Base-by-base conservation (phyloP, 192 early-diverging fungal genomes). In the Mortierella antarctica region DNA sequence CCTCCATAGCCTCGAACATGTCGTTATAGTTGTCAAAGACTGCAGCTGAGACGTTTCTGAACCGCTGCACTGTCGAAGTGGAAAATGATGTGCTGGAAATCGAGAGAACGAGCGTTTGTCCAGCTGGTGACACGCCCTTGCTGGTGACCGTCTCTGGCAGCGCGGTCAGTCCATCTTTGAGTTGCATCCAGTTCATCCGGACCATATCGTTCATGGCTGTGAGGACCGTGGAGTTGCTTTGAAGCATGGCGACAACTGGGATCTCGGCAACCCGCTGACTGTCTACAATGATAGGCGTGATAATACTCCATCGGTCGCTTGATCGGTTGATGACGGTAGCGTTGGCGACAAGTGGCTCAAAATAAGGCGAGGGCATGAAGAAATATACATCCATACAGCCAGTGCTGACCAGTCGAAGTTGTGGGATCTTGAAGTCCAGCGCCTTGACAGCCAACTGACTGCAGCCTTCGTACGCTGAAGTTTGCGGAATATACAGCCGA, bases 1-100 rank as follows among this genome's bases (percentile, higher is more conserved):
- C 7, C 21, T 56, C 65, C 65, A 66, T 66, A n/a, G 65, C 53
- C 42, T 66, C 53, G 4, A 66, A 39, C 53, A 66, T 5, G 11
- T 66, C 65, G 15, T 66, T 54, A 39, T 20, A 46, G 23, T 66
- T 54, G 21, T 20, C 51, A 21, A 66, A 66, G n/a, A 56, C 41
- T 1, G 41, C 13, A 10, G 13, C 21, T 4, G 65, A 54, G 17
- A 51, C 15, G 18, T 56, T 46, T 4, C n/a, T 13, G 21, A 66
- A 66, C 14, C 44, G 45, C 13, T 55, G 39, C 12, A 56, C n/a
- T 5, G 51, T 8, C 18, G 23, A 52, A 1, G 65, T 6, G 2
- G 31, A 11, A 21, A 66, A 66, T 5, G 42, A 44, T 6, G 20
- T 31, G 4, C 18, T 4, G 10, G 65, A 56, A 11, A 56, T 13